These are phyloP conservation scores for Physcomitrium patens DNA, from an alignment of 225 moss, liverwort and hornwort genomes.

Conservation along the genomic window DNA sequence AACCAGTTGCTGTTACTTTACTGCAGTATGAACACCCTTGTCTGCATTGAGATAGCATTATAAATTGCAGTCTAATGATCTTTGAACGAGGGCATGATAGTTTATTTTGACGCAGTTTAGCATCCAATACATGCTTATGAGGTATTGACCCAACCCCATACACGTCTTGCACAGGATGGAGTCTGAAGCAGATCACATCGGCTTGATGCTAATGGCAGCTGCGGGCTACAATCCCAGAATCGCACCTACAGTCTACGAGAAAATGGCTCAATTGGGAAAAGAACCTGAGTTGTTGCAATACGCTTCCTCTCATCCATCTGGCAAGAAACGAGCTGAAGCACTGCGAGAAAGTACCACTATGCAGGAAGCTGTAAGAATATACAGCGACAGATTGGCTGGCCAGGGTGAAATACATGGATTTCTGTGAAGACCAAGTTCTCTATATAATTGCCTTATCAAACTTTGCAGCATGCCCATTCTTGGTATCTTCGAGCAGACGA, in stretches of 20 bases:
- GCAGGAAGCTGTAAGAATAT: slow-evolving; percentile 76
- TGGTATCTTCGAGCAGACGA: background rate
- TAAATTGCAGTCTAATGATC: slow-evolving; percentile 5
- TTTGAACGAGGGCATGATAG: background rate
- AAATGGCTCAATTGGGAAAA: slow-evolving; percentile 75
- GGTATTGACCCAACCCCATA: background rate
- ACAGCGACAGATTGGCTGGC: slow-evolving; percentile 65
- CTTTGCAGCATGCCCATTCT: too few relatives aligned
- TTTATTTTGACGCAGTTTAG: background rate
- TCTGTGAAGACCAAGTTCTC: slow-evolving; percentile 31
- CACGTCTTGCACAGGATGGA: slow-evolving; percentile 80
- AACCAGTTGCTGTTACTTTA: background rate
- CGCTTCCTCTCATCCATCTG: slow-evolving; percentile 87
- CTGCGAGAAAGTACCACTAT: slow-evolving; percentile 77
- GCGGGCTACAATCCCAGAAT: slow-evolving; percentile 80
- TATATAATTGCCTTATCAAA: too few relatives aligned
- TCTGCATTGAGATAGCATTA: background rate
- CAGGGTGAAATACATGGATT: slow-evolving; percentile 61
- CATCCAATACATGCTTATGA: background rate
- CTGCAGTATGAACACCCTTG: background rate
- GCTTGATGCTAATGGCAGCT: slow-evolving; percentile 93
- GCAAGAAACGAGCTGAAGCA: slow-evolving; percentile 73
- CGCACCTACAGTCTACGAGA: slow-evolving; percentile 87
- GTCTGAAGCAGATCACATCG: slow-evolving; percentile 95
- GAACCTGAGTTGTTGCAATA: slow-evolving; percentile 77